phyloP scores from a whole-genome alignment of 2,329 filamentous ascomycete species.

The Monosporascus sp. region DNA sequence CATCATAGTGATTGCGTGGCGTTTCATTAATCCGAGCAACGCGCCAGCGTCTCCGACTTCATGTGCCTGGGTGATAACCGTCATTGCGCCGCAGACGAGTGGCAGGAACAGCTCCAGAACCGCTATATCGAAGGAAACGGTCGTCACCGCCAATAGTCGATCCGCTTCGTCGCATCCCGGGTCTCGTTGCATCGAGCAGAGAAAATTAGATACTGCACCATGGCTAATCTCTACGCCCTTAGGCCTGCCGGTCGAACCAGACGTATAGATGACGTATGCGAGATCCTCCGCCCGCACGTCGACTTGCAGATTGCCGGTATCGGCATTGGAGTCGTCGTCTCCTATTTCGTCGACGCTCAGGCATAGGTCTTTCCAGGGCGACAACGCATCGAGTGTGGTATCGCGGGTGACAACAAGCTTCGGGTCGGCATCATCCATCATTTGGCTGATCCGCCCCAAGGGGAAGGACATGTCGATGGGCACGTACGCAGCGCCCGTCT shows the following conservation, averaged over 20 bases:
- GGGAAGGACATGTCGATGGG: constrained; percentile 25
- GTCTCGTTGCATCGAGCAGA: constrained; percentile 18
- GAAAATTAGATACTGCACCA: constrained; percentile 12
- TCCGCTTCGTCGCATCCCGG: constrained; percentile 19
- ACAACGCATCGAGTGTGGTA: constrained; percentile 3
- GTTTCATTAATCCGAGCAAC: constrained; percentile 26
- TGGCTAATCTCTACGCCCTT: constrained; percentile 33
- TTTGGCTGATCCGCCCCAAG: constrained; percentile 20
- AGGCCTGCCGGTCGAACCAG: constrained; percentile 24
- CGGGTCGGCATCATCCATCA: constrained; percentile 19
- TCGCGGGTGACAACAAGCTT: constrained; percentile 16
- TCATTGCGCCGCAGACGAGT: constrained; percentile 25
- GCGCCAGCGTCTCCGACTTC: constrained; percentile 25
- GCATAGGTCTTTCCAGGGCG: constrained; percentile 10
- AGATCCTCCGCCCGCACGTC: constrained; percentile 15
- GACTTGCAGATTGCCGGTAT: constrained; percentile 4
- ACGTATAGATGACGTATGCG: constrained; percentile 28
- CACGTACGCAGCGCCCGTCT: constrained; percentile 25
- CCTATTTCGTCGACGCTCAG: constrained; percentile 11
- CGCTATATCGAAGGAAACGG: constrained; percentile 27
- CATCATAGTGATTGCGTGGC: constrained; percentile 28
- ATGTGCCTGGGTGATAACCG: constrained; percentile 23
- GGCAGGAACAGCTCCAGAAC: constrained; percentile 29
- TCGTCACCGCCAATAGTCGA: constrained; percentile 22
- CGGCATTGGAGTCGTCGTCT: neutral